Base-by-base conservation (phyloP, 306 rosid genomes). In the Casuarina glauca region DNA sequence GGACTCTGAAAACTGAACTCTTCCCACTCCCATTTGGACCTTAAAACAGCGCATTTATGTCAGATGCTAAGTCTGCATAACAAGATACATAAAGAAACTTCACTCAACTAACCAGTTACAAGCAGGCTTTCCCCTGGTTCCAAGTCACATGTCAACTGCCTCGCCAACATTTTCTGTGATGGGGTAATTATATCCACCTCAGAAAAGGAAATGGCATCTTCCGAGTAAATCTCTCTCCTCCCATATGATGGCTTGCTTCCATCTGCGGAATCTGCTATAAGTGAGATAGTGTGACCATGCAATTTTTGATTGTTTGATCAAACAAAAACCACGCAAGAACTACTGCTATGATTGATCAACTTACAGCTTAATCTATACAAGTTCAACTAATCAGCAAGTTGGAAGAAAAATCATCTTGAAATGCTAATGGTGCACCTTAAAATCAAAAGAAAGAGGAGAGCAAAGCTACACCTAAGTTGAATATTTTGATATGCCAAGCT, bases 21-120 rank as follows among this genome's bases (percentile, higher is more conserved):
- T 95, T 95, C 67, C 99, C 99, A 84, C 99, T 95, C 78, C 99
- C 99, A 57, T 95, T 95, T 77, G 99, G 99, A 83, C 99, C 99
- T 95, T 79, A 39, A 70, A 70, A 76, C 82, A 79, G 72, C 67
- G 73, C 46, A 72, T 42, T 72, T 60, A 45, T 45, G 61, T 80
- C 73, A 72, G 73, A 62, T 76, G 58, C 68, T 79, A 60, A 48
- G 55, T 46, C 78, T 49, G 62, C 61, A 57, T 69, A 64, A 73
- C 71, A 73, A 55, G 19, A 79, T 46, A 81, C 64, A 53, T 12
- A 15, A 49, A 58, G 77, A 46, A 3, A 42, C 52, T 16, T 41
- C 32, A 67, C 57, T 49, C 69, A 57, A 88, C 97, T 54, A 87
- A 95, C 99, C 99, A 70, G 99, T 95, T 80, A 95, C 97, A 76